A percentile compares a stretch with the other conserved stretches of the same genome.
These are phyloP conservation scores for Zea mays DNA, from an alignment of 176 grass and related monocot species.

Conservation along the genomic window DNA sequence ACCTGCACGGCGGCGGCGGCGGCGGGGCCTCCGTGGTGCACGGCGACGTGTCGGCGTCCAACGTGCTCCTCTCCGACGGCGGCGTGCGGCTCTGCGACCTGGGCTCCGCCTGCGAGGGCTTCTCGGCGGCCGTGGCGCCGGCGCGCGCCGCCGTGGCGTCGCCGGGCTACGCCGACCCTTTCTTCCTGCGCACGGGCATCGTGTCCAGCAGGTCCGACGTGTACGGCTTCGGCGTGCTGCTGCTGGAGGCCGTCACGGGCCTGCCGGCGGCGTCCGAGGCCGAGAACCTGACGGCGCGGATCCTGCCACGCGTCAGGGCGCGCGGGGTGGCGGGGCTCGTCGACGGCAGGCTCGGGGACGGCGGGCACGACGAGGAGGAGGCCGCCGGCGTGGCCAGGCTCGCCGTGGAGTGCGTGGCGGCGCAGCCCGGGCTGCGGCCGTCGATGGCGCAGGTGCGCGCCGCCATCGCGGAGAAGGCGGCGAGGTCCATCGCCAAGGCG, in stretches of 20 bases:
- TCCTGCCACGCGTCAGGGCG: constrained; percentile 37
- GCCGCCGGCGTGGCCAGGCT: constrained; percentile 45
- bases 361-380: constrained; percentile 39
- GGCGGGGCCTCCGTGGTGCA: constrained; percentile 54
- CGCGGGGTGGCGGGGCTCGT: constrained; percentile 39
- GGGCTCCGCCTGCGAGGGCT: constrained; percentile 70
- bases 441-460: constrained; percentile 55
- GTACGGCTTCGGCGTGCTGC: constrained; percentile 83
- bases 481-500: constrained; percentile 31
- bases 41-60: constrained; percentile 80
- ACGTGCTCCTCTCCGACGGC: constrained; percentile 63
- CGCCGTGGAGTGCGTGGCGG: constrained; percentile 46
- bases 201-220: constrained; percentile 75
- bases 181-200: constrained; percentile 87
- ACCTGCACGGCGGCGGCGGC: constrained; percentile 61
- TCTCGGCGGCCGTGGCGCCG: constrained; percentile 60
- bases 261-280: constrained; percentile 4
- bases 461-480: constrained; percentile 49
- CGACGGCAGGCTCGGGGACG: constrained; percentile 42
- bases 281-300: constrained; percentile 42
- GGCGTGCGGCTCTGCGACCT: constrained; percentile 71
- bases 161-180: constrained; percentile 80
- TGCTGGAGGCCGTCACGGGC: constrained; percentile 75
- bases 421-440: constrained; percentile 67
- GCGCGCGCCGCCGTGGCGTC: constrained; percentile 51